phyloP scores from a whole-genome alignment of 2,329 filamentous ascomycete species.

The Aspergillus fumigatus region DNA sequence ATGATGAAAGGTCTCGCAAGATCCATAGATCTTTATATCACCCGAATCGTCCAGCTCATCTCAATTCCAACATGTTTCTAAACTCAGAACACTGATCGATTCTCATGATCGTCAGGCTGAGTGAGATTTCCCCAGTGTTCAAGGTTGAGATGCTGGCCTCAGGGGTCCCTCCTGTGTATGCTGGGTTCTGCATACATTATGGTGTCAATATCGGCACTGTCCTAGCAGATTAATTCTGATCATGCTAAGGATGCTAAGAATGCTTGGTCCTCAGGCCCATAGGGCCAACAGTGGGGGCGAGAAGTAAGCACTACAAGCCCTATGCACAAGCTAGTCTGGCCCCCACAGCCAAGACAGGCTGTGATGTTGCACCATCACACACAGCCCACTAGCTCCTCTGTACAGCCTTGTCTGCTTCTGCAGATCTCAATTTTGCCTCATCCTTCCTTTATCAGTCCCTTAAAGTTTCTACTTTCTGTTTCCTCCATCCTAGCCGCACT shows the following conservation, averaged over 20 bases:
- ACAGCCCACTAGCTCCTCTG: not conserved
- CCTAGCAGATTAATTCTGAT: not conserved
- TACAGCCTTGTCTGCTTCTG: not conserved
- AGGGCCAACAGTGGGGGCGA: constrained; percentile 1
- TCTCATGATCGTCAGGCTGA: not conserved
- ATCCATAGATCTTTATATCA: not conserved
- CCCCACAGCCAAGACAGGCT: not conserved
- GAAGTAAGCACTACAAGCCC: constrained; percentile 1
- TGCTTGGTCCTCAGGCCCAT: not conserved
- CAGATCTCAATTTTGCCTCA: not conserved
- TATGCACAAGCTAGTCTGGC: not conserved
- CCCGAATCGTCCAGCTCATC: not conserved
- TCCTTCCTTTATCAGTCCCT: not conserved
- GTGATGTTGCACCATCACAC: not conserved
- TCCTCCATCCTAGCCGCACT: not conserved
- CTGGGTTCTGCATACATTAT: not conserved
- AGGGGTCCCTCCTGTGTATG: not conserved
- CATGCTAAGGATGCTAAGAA: not conserved
- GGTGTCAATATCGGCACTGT: not conserved
- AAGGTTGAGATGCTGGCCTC: constrained; percentile 1
- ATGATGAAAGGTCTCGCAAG: not conserved
- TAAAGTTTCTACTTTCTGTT: not conserved
- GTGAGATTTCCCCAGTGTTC: not conserved
- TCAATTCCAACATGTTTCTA: not conserved
- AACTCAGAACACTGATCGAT: not conserved